Conservation (phyloP, 2,329 filamentous ascomycete species). For the Epichloe elymi region DNA sequence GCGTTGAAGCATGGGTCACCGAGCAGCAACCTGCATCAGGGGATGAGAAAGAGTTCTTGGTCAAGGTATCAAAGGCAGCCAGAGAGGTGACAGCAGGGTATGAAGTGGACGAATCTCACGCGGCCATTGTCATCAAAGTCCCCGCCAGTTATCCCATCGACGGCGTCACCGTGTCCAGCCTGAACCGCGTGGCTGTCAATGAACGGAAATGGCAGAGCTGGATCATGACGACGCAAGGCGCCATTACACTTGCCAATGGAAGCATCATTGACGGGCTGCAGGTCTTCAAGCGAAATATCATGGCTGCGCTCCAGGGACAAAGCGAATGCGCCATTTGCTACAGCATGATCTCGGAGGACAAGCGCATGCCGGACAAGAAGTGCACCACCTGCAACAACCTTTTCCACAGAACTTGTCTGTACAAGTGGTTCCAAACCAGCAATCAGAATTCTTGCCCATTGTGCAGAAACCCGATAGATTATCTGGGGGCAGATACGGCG, state of each 20-base stretch:
- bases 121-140: constrained; percentile 69
- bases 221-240: constrained; percentile 77
- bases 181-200: constrained; percentile 74
- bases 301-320: constrained; percentile 80
- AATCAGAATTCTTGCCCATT: constrained; percentile 85
- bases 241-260: constrained; percentile 87
- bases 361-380: constrained; percentile 80
- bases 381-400: constrained; percentile 88
- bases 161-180: constrained; percentile 58
- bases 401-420: constrained; percentile 83
- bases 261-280: constrained; percentile 76
- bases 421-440: constrained; percentile 94
- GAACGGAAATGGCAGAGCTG: constrained; percentile 90
- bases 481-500: constrained; percentile 29
- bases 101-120: constrained; percentile 74
- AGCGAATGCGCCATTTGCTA: constrained; percentile 96
- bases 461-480: constrained; percentile 77
- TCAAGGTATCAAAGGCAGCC: constrained; percentile 60
- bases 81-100: constrained; percentile 76
- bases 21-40: constrained; percentile 32
- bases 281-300: constrained; percentile 77
- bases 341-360: constrained; percentile 78
- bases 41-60: constrained; percentile 42
- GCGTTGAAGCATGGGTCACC: constrained; percentile 54
- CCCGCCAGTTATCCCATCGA: constrained; percentile 75